Conservation (phyloP, 768 basidiomycete genomes). For the Butyriboletus loyo region DNA sequence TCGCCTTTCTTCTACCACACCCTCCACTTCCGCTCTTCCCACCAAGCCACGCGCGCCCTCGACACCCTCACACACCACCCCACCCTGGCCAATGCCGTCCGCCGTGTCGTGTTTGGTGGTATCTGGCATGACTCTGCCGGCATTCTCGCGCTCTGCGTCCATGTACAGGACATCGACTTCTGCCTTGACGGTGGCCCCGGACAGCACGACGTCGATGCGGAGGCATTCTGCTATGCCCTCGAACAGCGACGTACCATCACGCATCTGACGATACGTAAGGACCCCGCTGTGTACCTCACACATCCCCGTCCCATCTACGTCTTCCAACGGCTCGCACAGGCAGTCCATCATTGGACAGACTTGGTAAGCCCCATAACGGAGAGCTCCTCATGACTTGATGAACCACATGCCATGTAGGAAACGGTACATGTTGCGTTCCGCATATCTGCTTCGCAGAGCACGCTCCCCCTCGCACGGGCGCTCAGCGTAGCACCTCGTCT, state of each 20-base stretch:
- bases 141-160: constrained; percentile 33
- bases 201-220: constrained; percentile 19
- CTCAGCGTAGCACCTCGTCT: constrained; percentile 42
- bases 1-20: constrained; percentile 57
- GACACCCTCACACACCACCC: constrained; percentile 38
- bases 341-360: constrained; percentile 40
- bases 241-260: constrained; percentile 34
- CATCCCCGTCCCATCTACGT: constrained; percentile 44
- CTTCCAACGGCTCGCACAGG: constrained; percentile 44
- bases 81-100: constrained; percentile 39
- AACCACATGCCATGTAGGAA: constrained; percentile 37
- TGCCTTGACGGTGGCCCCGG: constrained; percentile 26
- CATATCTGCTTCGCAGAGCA: constrained; percentile 40
- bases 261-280: constrained; percentile 54
- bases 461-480: constrained; percentile 34
- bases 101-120: constrained; percentile 39
- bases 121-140: constrained; percentile 40
- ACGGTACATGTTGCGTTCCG: constrained; percentile 54
- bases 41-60: constrained; percentile 39
- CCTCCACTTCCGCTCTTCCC: constrained; percentile 41
- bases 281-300: constrained; percentile 51
- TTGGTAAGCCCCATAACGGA: constrained; percentile 41
- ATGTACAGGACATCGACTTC: constrained; percentile 40
- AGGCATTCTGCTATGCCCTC: constrained; percentile 43
- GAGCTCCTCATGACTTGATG: constrained; percentile 1